phyloP scores from a whole-genome alignment of 2,329 filamentous ascomycete species.

The Alternaria dauci region DNA sequence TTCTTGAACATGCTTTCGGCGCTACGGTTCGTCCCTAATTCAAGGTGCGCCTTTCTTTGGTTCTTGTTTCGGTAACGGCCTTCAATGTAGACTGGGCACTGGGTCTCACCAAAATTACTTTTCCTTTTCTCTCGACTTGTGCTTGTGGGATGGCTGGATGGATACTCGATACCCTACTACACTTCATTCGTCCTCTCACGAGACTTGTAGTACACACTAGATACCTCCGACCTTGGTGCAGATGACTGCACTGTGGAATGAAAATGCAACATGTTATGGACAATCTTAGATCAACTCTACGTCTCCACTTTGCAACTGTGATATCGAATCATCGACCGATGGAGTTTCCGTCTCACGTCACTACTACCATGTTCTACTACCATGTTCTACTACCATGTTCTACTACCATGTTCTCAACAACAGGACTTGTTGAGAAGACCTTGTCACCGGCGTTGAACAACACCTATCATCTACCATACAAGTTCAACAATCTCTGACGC shows the following conservation, averaged over 20 bases:
- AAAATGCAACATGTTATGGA: slow-evolving; percentile 14
- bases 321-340: background rate
- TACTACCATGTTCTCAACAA: background rate
- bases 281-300: background rate
- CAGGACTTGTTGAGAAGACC: background rate
- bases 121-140: slow-evolving; percentile 4
- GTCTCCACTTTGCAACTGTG: background rate
- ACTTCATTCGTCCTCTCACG: slow-evolving; percentile 24
- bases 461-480: background rate
- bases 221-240: slow-evolving; percentile 7
- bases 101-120: slow-evolving; percentile 19
- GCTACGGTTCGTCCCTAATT: slow-evolving; percentile 8
- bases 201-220: slow-evolving; percentile 14
- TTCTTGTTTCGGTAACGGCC: slow-evolving; percentile 26
- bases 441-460: background rate
- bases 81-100: slow-evolving; percentile 31
- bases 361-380: background rate
- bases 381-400: background rate
- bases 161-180: slow-evolving; percentile 38
- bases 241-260: slow-evolving; percentile 6
- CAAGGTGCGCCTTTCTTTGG: background rate
- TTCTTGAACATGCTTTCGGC: slow-evolving; percentile 18
- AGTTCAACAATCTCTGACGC: background rate
- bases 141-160: slow-evolving; percentile 24
- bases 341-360: background rate